These are phyloP conservation scores for Pelargonium cotyledonis DNA, from an alignment of 441 rosid species.

Conservation along the genomic window DNA sequence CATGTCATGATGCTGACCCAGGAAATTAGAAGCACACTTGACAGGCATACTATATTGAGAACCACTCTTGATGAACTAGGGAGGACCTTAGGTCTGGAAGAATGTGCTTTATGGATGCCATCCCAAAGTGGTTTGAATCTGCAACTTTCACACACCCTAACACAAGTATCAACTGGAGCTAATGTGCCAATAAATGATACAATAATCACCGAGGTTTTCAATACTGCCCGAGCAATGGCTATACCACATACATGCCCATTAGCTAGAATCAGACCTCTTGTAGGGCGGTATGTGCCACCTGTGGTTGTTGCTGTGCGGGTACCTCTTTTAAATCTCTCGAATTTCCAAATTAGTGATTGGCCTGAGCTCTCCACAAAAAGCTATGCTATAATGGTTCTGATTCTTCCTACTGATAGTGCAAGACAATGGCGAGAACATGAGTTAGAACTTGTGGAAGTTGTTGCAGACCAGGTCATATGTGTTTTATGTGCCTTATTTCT, in stretches of 20 bases:
- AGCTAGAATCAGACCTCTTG: slow-evolving; percentile 63
- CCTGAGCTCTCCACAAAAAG: slow-evolving; percentile 70
- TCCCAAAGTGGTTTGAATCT: slow-evolving; percentile 50
- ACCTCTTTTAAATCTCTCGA: slow-evolving; percentile 71
- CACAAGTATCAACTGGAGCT: slow-evolving; percentile 53
- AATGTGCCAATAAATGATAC: slow-evolving; percentile 54
- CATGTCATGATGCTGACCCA: slow-evolving; percentile 96
- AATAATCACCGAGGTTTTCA: slow-evolving; percentile 55
- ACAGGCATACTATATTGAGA: slow-evolving; percentile 66
- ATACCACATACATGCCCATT: slow-evolving; percentile 67
- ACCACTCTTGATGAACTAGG: slow-evolving; percentile 92
- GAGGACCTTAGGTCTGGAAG: slow-evolving; percentile 75
- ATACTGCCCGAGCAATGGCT: slow-evolving; percentile 50
- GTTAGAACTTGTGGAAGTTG: slow-evolving; percentile 86
- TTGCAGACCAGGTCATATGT: slow-evolving; percentile 76
- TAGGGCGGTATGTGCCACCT: slow-evolving; percentile 52
- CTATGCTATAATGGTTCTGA: slow-evolving; percentile 79
- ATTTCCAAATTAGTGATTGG: slow-evolving; percentile 82
- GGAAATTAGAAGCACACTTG: slow-evolving; percentile 86
- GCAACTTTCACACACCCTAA: slow-evolving; percentile 69
- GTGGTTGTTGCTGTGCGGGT: slow-evolving; percentile 94
- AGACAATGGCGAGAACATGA: slow-evolving; percentile 91
- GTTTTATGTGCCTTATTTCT: slow-evolving; percentile 16
- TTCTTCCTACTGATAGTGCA: slow-evolving; percentile 73
- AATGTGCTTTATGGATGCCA: slow-evolving; percentile 97